Percentiles rank a stretch among this genome's conserved stretches.
Conservation (phyloP, 345 rosid species). For the Aquilaria sinensis region DNA sequence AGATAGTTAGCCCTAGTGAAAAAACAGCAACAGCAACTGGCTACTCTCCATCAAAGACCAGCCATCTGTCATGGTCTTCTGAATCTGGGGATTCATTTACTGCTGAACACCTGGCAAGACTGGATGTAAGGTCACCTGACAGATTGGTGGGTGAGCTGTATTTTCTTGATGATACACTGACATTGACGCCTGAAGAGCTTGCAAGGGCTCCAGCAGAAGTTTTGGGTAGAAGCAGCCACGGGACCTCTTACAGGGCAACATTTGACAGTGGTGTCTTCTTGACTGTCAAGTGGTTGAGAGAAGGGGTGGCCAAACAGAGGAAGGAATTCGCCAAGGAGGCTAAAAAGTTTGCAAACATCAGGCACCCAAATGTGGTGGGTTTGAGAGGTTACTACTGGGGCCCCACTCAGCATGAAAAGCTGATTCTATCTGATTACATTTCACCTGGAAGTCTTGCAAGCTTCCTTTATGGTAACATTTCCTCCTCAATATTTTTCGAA, state of each 20-base stretch:
- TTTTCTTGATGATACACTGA: constrained; percentile 87
- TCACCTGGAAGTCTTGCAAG: constrained; percentile 96
- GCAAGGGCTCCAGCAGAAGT: constrained; percentile 98
- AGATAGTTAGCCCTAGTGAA: constrained; percentile 69
- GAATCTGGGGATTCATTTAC: constrained; percentile 89
- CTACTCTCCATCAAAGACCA: constrained; percentile 84
- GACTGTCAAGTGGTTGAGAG: constrained; percentile 97
- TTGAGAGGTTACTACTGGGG: constrained; percentile 99
- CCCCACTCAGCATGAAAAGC: constrained; percentile 97
- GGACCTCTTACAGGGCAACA: constrained; percentile 92
- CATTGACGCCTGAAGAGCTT: constrained; percentile 86
- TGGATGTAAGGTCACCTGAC: constrained; percentile 93
- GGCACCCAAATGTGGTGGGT: constrained; percentile 97
- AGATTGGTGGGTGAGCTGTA: constrained; percentile 81
- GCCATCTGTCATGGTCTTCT: constrained; percentile 85
- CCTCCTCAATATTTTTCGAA: constrained; percentile 2
- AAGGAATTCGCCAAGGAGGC: constrained; percentile 98
- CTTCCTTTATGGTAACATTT: constrained; percentile 83
- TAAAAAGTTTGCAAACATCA: constrained; percentile 83
- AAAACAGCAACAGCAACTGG: constrained; percentile 59
- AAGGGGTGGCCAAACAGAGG: constrained; percentile 95
- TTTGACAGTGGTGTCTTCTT: constrained; percentile 78
- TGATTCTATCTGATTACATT: constrained; percentile 88
- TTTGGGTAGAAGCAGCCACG: constrained; percentile 96
- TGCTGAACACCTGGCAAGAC: constrained; percentile 67